Base-by-base conservation (phyloP, 2,329 filamentous ascomycete genomes). In the Arachnopeziza araneosa region DNA sequence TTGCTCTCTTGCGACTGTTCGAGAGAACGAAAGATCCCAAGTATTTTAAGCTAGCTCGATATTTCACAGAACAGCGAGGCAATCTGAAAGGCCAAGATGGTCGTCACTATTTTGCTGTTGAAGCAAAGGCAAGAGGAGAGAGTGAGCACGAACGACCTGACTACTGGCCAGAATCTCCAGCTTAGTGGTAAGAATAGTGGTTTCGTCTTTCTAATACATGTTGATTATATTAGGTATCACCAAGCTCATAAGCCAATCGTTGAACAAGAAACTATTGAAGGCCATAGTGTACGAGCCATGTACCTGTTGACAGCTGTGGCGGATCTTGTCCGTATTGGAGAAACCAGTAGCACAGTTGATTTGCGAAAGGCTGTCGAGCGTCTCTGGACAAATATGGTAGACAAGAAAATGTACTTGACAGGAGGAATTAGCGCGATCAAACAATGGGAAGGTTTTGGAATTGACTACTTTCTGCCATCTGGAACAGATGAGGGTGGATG, bases 371-470 rank as follows among this genome's bases (percentile, higher is more conserved):
- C 81, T 1, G 65, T 85, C 0, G 68, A 74, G 24, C 72, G 77
- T 8, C 71, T 86, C 3, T 87, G 83, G 84, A 69, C 77, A 32
- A 84, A 85, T 63, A 86, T 86, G 81, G 78, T 83, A 0, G 75
- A 82, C 50, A 78, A 77, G 59, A 87, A 86, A 67, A 83, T 86
- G 79, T 87, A 84, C 60, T 67, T 85, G 19, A 87, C 84, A 0
- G 84, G 84, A 1, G 83, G 83, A 0, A 80, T 87, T 55, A 84
- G 84, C 0, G 79, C 75, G 0, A 77, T 83, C 50, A 76, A 79
- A 64, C 80, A 85, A 67, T 84, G 80, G 80, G 80, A 86, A 69
- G 82, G 84, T 2, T 86, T 87, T 66, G 83, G 82, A 0, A 75
- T 79, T 50, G 78, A 83, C 62, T 84, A 85, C 66, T 83, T 83